Evolutionary conservation across 2,329 filamentous ascomycete genomes (phyloP), one percentile per base, ranked within the genome.

Genomic region (Aspergillus quadricinctus): DNA sequence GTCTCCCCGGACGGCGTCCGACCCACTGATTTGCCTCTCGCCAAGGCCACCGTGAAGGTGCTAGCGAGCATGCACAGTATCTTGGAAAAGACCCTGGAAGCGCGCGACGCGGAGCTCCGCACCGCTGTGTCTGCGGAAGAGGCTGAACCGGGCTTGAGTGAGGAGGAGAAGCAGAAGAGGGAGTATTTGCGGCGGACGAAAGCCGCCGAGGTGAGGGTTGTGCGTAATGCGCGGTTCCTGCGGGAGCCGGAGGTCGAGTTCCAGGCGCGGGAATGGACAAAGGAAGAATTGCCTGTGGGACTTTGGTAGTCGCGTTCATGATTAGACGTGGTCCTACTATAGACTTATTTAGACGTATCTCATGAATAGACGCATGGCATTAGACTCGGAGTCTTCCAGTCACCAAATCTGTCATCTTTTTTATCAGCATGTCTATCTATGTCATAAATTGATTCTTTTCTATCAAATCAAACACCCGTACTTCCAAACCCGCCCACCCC

Each of bases 401-500:
- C 23, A 23, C 23, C 2, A 23, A 23, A 23, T 23, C 23, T 17
- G 31, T 17, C 31, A 37, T 37, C 1, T 37, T 37, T 37, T 6
- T 7, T 35, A 35, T 53, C 37, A 31, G 25, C 48, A 25, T 50
- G 46, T 49, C 28, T 57, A 25, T 48, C 25, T 23, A 29, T 37
- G 46, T 19, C 49, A 1, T 27, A 50, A 31, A 43, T 14, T 10
- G 10, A 31, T 50, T 19, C 45, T 11, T 40, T 19, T 49, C 35
- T n/a, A 11, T 11, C 37, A 19, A 23, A 53, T 54, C 65, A 69
- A 52, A 64, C 54, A 27, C 92, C 92, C 35, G 92, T 96, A 75
- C 91, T 96, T 53, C 92, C 92, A 70, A 96, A 96, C 1, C 92
- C 94, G 27, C 92, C 93, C 0, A 87, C 91, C 27, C 94, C 94